A percentile compares a stretch with the other conserved stretches of the same genome.
Evolutionary conservation across 805 yeast genomes (phyloP).

Genomic region (Suhomyces emberorum): DNA sequence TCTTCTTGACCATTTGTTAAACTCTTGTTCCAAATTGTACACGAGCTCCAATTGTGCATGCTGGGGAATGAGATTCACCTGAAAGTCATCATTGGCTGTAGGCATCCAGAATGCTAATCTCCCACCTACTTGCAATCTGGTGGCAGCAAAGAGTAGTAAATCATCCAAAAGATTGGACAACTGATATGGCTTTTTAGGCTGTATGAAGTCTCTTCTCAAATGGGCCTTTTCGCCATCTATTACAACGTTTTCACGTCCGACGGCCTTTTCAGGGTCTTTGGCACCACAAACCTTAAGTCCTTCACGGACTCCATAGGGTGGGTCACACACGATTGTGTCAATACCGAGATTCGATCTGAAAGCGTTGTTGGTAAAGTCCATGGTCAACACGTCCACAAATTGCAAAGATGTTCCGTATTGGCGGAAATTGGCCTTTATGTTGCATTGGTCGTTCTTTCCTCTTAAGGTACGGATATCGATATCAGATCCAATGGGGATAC

Average conservation of each 20-base stretch:
- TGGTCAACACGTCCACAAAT: constrained; percentile 74
- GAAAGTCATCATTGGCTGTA: constrained; percentile 82
- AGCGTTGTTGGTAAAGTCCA: constrained; percentile 95
- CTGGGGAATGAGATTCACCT: constrained; percentile 68
- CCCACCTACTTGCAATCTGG: constrained; percentile 69
- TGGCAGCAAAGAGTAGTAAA: constrained; percentile 67
- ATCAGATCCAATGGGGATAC: constrained; percentile 80
- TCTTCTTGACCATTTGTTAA: constrained; percentile 91
- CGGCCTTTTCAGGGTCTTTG: constrained; percentile 58
- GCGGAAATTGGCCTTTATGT: constrained; percentile 63
- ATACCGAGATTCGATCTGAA: constrained; percentile 58
- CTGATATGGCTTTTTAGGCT: constrained; percentile 88
- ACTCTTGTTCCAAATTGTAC: constrained; percentile 78
- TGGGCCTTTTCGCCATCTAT: constrained; percentile 79
- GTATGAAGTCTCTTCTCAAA: constrained; percentile 77
- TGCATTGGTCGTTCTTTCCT: constrained; percentile 58
- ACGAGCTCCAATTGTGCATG: constrained; percentile 70
- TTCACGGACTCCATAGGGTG: constrained; percentile 97
- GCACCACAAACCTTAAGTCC: constrained; percentile 93
- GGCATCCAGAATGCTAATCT: constrained; percentile 98
- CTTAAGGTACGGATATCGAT: constrained; percentile 78
- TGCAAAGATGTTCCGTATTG: constrained; percentile 60
- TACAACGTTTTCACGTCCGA: constrained; percentile 68
- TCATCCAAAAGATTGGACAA: constrained; percentile 76
- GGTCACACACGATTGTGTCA: constrained; percentile 90